Evolutionary conservation across 2,329 filamentous ascomycete genomes (phyloP).

Genomic region (Rhynchosporium agropyri): DNA sequence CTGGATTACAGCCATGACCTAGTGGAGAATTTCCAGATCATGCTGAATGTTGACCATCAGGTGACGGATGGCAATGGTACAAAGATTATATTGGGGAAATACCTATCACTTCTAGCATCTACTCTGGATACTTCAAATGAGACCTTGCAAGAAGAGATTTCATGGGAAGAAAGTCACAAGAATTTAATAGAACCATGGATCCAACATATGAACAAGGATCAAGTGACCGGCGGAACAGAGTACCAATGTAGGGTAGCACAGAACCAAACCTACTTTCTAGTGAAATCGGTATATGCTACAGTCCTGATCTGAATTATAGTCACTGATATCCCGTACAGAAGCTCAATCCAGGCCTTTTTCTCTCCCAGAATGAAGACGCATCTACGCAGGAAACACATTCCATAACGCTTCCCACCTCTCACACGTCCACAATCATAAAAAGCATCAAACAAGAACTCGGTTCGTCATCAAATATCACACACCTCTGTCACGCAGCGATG

Average conservation of each 20-base stretch:
- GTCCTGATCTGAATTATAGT: not conserved
- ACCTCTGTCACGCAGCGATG: constrained; percentile 27
- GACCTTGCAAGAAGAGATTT: not conserved
- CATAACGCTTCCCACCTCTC: constrained; percentile 15
- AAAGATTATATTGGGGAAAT: constrained; percentile 32
- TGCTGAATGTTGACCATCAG: constrained; percentile 34
- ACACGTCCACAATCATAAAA: constrained; percentile 23
- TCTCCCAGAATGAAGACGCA: not conserved
- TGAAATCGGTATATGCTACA: constrained; percentile 23
- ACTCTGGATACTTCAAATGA: constrained; percentile 1
- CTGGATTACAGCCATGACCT: not conserved
- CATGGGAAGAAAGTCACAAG: constrained; percentile 27
- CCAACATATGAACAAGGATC: constrained; percentile 24
- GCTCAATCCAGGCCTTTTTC: constrained; percentile 26
- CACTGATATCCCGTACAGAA: constrained; percentile 12
- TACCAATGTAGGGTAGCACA: constrained; percentile 18
- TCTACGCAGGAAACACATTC: constrained; percentile 28
- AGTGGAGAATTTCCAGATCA: constrained; percentile 22
- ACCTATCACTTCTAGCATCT: constrained; percentile 25
- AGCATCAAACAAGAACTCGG: constrained; percentile 20
- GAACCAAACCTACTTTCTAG: constrained; percentile 25
- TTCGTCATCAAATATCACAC: constrained; percentile 28
- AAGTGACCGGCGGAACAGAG: constrained; percentile 21
- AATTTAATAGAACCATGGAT: constrained; percentile 34
- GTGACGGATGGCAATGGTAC: constrained; percentile 35